Base-by-base conservation (phyloP, 2,329 filamentous ascomycete genomes). In the Zymoseptoria ardabiliae region DNA sequence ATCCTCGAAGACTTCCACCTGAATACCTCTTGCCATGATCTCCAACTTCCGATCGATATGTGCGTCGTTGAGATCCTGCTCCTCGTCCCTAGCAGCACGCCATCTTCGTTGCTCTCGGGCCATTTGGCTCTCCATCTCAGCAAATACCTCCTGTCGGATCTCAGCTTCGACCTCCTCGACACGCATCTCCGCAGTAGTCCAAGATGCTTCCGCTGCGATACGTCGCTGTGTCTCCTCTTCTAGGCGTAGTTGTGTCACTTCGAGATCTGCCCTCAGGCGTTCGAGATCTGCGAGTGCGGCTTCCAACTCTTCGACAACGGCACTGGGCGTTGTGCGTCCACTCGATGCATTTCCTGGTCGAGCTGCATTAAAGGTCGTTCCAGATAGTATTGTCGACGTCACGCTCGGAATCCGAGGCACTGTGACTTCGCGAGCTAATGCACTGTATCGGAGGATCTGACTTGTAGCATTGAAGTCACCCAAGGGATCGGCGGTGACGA, bases 391-490 rank as follows among this genome's bases (percentile, higher is more conserved):
- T 0, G 87, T 89, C 50, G 85, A 85, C 0, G 88, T 89, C 55
- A 93, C 85, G 53, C 89, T 94, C 0, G 92, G 92, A 7, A 95
- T 85, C 4, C 93, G 87, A 5, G 92, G 91, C 1, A 97, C 90
- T 0, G 93, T 95, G 10, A 97, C 89, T 75, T 97, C 93, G 20
- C 91, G 85, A 0, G 94, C 94, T 4, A 99, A 82, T 0, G 94
- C 93, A 21, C 90, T 94, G 76, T 99, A 99, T 19, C 93, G 87
- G 1, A 99, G 80, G 62, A 99, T 97, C 71, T 97, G 94, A 4
- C 90, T 95, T 0, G 94, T 99, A 11, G 94, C 91, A 71, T 97
- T 97, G 78, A 92, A 97, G 74, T 99, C 94, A 45, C 94, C 93
- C 11, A 89, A 76, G 0, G 94, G 90, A 69, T 99, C 93, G 2